A percentile compares a stretch with the other conserved stretches of the same genome.
Evolutionary conservation across 148 eudicot genomes (phyloP).

Genomic region (Arbutus unedo): DNA sequence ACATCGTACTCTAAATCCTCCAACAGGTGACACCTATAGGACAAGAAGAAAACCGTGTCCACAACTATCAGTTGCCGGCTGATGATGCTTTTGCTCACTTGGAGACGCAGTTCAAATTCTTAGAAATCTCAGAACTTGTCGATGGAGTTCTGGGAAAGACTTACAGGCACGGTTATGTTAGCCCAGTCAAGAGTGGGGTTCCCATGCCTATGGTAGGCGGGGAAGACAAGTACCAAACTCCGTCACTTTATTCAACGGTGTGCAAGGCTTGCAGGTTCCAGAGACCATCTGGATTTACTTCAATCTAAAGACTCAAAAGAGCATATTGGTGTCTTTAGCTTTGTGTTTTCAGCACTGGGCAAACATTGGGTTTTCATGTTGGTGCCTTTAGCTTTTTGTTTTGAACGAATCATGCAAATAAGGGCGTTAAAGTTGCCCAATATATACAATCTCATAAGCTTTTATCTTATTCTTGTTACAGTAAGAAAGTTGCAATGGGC

Average conservation of each 20-base stretch:
- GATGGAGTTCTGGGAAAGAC: conserved; percentile 51
- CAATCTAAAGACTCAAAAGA: conserved; percentile 5
- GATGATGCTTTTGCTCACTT: conserved; percentile 50
- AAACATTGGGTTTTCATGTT: neutral
- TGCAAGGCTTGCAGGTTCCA: conserved; percentile 42
- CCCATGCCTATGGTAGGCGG: conserved; percentile 55
- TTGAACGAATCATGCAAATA: neutral
- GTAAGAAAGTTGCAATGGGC: neutral
- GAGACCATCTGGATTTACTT: conserved; percentile 20
- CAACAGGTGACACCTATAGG: conserved; percentile 24
- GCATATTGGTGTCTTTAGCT: neutral
- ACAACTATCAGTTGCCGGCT: conserved; percentile 43
- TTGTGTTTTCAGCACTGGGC: neutral
- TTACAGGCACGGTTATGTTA: conserved; percentile 41
- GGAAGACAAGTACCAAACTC: conserved; percentile 45
- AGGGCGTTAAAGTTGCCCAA: neutral
- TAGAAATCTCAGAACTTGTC: conserved; percentile 30
- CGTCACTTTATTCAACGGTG: conserved; percentile 33
- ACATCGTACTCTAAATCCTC: neutral
- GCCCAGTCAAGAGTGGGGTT: conserved; percentile 45
- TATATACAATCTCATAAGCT: neutral
- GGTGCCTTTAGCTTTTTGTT: neutral
- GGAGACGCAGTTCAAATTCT: conserved; percentile 41
- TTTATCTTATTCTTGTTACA: neutral
- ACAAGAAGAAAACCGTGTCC: conserved; percentile 34